Percentiles rank a stretch among this genome's conserved stretches.
Conservation (phyloP, 2,329 filamentous ascomycete genomes). For the Madurella fahalii region DNA sequence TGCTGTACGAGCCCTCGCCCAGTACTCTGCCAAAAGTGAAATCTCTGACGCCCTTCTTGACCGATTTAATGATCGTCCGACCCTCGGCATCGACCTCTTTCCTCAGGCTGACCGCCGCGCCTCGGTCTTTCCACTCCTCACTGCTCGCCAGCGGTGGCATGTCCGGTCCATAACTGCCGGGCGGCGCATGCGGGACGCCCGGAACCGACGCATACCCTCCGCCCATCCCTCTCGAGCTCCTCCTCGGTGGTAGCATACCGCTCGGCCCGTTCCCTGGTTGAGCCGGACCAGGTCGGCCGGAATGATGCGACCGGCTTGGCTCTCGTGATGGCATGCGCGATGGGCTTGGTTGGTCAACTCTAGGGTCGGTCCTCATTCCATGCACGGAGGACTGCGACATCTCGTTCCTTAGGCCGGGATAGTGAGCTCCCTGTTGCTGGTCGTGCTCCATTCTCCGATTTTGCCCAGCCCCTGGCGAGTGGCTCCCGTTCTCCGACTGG, state of each 20-base stretch:
- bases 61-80: slow-evolving; percentile 71
- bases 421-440: slow-evolving; percentile 23
- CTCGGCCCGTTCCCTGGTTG: slow-evolving; percentile 56
- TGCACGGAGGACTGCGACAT: slow-evolving; percentile 55
- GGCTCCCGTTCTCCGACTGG: slow-evolving; percentile 13
- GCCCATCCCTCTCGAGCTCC: slow-evolving; percentile 69
- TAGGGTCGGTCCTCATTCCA: slow-evolving; percentile 58
- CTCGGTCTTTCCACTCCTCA: slow-evolving; percentile 94
- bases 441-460: slow-evolving; percentile 30
- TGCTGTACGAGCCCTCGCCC: slow-evolving; percentile 97
- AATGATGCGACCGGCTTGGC: slow-evolving; percentile 63
- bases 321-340: slow-evolving; percentile 63
- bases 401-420: slow-evolving; percentile 49
- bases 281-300: slow-evolving; percentile 47
- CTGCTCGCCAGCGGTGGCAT: slow-evolving; percentile 53
- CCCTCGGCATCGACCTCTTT: slow-evolving; percentile 84
- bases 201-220: slow-evolving; percentile 48
- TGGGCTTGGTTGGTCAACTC: slow-evolving; percentile 56
- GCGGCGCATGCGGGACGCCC: slow-evolving; percentile 41
- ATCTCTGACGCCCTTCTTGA: slow-evolving; percentile 97
- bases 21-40: slow-evolving; percentile 89
- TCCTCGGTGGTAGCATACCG: slow-evolving; percentile 66
- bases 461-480: slow-evolving; percentile 18
- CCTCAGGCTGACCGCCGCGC: slow-evolving; percentile 78
- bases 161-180: slow-evolving; percentile 37